A percentile compares a stretch with the other conserved stretches of the same genome.
Evolutionary conservation across 139 green algal species (phyloP).

Genomic region (Auxenochlorella pyrenoidosa): DNA sequence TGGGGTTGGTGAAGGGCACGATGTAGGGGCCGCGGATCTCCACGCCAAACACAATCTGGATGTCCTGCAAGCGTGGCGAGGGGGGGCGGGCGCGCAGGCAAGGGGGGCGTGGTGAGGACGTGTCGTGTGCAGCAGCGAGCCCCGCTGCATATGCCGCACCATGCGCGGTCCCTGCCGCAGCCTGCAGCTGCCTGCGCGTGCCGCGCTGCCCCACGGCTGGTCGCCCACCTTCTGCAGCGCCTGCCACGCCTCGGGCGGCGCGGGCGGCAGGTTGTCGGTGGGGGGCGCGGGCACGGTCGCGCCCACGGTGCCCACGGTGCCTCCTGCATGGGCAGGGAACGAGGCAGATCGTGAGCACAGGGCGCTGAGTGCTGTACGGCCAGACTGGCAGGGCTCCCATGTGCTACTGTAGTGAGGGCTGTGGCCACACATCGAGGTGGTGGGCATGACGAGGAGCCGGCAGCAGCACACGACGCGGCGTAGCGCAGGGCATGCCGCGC

Average conservation of each 20-base stretch:
- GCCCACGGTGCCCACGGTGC: not conserved
- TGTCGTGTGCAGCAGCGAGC: too few relatives aligned
- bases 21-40: conserved; percentile 35
- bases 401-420: too few relatives aligned
- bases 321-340: not conserved
- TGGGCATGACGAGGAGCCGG: too few relatives aligned
- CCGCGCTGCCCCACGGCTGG: too few relatives aligned
- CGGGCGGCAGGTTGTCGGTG: conserved; percentile 13
- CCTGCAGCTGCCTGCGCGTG: too few relatives aligned
- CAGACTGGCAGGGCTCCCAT: not conserved
- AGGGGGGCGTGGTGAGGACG: too few relatives aligned
- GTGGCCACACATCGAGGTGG: not conserved
- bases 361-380: not conserved
- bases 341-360: not conserved
- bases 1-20: conserved; percentile 29
- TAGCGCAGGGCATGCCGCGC: not conserved
- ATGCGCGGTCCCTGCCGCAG: too few relatives aligned
- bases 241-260: conserved; percentile 3
- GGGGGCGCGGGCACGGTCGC: not conserved
- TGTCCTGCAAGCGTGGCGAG: not conserved
- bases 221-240: conserved; percentile 6
- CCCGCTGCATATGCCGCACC: too few relatives aligned
- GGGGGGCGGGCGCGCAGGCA: too few relatives aligned
- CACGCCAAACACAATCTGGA: conserved; percentile 16
- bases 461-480: too few relatives aligned